Evolutionary conservation across 768 basidiomycete species (phyloP).

Genomic region (Boletus tylopilopsis): DNA sequence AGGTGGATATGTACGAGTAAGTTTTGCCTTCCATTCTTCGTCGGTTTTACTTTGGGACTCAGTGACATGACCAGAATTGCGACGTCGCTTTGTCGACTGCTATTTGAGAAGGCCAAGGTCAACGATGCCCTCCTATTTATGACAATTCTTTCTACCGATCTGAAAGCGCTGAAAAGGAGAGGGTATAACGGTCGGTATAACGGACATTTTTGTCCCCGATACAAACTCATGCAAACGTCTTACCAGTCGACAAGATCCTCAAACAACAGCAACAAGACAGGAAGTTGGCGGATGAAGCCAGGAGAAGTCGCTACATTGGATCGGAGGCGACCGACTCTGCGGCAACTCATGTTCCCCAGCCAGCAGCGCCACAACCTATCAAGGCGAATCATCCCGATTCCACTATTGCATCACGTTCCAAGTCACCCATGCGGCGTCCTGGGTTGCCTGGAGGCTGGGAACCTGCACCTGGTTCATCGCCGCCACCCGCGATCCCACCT

Average conservation of each 20-base stretch:
- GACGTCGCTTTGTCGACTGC: slow-evolving; percentile 70
- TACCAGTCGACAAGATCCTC: slow-evolving; percentile 82
- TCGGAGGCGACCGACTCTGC: slow-evolving; percentile 9
- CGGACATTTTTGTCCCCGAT: background rate
- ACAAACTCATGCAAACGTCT: background rate
- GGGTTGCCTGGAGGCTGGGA: slow-evolving; percentile 25
- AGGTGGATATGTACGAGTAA: slow-evolving; percentile 91
- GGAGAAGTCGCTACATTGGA: slow-evolving; percentile 22
- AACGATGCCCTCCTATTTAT: slow-evolving; percentile 89
- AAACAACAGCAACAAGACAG: slow-evolving; percentile 74
- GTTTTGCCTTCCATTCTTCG: slow-evolving; percentile 29
- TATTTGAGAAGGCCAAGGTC: slow-evolving; percentile 75
- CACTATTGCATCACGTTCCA: slow-evolving; percentile 7
- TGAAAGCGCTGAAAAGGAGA: slow-evolving; percentile 73
- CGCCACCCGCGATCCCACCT: slow-evolving; percentile 4
- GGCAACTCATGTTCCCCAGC: slow-evolving; percentile 8
- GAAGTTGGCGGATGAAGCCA: slow-evolving; percentile 48
- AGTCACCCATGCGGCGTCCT: slow-evolving; percentile 18
- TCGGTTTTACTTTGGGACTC: background rate
- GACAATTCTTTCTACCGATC: slow-evolving; percentile 90
- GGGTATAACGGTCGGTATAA: slow-evolving; percentile 72
- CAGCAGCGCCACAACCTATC: slow-evolving; percentile 12
- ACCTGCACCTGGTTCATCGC: slow-evolving; percentile 8
- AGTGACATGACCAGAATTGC: slow-evolving; percentile 57
- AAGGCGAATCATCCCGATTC: slow-evolving; percentile 1